Evolutionary conservation across 176 grass and related monocot genomes (phyloP).

Genomic region (Aegilops tauschii): DNA sequence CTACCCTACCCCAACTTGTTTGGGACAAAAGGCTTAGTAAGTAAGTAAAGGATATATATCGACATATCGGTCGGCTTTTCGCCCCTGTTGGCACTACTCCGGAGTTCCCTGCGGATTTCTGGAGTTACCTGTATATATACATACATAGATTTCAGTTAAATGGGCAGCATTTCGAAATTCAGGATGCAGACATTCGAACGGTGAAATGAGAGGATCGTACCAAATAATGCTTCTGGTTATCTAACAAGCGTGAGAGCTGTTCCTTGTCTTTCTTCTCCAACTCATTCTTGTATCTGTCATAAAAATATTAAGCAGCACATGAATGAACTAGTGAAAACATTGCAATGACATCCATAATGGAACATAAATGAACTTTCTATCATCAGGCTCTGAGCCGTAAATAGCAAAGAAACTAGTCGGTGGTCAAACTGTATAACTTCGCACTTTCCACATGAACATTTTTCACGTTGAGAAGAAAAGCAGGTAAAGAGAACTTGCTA

Average conservation of each 20-base stretch:
- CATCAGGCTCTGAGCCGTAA: not conserved
- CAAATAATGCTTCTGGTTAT: slow-evolving; percentile 93
- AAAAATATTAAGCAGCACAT: not conserved
- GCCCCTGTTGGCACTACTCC: slow-evolving; percentile 61
- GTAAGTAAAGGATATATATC: slow-evolving; percentile 42
- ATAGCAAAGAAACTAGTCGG: not conserved
- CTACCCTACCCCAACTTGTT: too few species aligned
- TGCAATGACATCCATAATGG: not conserved
- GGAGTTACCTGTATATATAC: slow-evolving; percentile 62
- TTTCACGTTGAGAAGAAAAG: not conserved
- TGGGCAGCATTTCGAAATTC: not conserved
- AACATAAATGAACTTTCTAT: not conserved
- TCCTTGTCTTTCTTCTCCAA: slow-evolving; percentile 77
- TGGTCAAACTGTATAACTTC: not conserved
- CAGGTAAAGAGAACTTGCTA: not conserved
- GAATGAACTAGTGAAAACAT: slow-evolving; percentile 2
- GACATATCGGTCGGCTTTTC: slow-evolving; percentile 53
- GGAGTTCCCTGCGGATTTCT: slow-evolving; percentile 83
- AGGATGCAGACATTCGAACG: not conserved
- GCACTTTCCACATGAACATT: not conserved
- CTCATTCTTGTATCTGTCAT: slow-evolving; percentile 82
- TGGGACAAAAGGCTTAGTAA: too few species aligned
- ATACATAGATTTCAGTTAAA: not conserved
- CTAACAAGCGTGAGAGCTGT: slow-evolving; percentile 54
- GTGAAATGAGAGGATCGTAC: slow-evolving; percentile 25